Conservation (phyloP, 2,329 filamentous ascomycete species). For the Paraconiothyrium sp. region DNA sequence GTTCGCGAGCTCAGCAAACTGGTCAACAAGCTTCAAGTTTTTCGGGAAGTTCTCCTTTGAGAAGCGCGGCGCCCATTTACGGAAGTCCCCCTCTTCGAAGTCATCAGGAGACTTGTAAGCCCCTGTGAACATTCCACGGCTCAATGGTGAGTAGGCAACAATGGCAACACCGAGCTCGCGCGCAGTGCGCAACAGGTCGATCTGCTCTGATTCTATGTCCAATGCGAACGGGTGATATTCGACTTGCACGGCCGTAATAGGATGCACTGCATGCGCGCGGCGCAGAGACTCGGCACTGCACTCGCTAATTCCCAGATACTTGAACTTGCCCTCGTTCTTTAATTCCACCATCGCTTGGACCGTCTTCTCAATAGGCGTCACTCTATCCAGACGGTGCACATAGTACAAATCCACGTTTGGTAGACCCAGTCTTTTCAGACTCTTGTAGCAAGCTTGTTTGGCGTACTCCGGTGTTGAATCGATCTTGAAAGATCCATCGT, state of each 20-base stretch:
- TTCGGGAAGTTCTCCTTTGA: slow-evolving; percentile 47
- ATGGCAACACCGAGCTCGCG: slow-evolving; percentile 56
- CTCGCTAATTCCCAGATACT: slow-evolving; percentile 58
- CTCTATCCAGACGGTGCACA: slow-evolving; percentile 54
- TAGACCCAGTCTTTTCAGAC: slow-evolving; percentile 53
- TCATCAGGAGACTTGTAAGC: slow-evolving; percentile 53
- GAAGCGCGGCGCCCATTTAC: slow-evolving; percentile 52
- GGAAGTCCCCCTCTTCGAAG: slow-evolving; percentile 49
- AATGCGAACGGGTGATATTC: slow-evolving; percentile 62
- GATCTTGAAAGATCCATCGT: slow-evolving; percentile 53
- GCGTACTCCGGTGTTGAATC: slow-evolving; percentile 54
- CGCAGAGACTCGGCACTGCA: slow-evolving; percentile 57
- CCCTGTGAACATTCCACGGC: slow-evolving; percentile 44
- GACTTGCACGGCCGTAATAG: slow-evolving; percentile 60
- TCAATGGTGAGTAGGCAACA: slow-evolving; percentile 52
- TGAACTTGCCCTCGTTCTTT: slow-evolving; percentile 64
- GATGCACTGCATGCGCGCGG: slow-evolving; percentile 58
- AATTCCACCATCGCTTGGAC: slow-evolving; percentile 64
- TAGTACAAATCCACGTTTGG: slow-evolving; percentile 59
- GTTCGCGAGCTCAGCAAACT: slow-evolving; percentile 35
- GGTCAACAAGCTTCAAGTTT: slow-evolving; percentile 14
- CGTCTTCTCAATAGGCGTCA: slow-evolving; percentile 59
- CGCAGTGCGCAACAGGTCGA: slow-evolving; percentile 49
- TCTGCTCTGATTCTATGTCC: slow-evolving; percentile 56
- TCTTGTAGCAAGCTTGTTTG: slow-evolving; percentile 51